Conservation (phyloP, 495 filamentous ascomycete species). For the Durotheca rogersii region DNA sequence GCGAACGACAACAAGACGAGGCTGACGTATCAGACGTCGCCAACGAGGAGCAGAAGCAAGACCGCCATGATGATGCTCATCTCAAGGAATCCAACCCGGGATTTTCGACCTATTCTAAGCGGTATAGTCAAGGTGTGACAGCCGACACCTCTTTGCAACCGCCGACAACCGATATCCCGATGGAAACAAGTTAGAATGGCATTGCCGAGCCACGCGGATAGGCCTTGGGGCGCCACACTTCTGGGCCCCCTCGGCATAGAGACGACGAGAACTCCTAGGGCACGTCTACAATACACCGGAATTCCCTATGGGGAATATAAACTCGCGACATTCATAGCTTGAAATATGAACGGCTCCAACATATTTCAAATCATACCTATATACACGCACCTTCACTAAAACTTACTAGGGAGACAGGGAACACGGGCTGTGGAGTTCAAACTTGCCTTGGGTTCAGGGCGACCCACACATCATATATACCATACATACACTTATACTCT, state of each 20-base stretch:
- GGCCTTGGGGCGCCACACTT: too few relatives aligned
- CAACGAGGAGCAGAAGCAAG: neutral
- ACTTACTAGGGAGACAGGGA: neutral
- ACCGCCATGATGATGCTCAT: neutral
- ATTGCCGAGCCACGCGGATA: too few relatives aligned
- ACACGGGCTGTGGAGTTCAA: neutral
- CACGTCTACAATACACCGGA: neutral
- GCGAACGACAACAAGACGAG: slow-evolving; percentile 1
- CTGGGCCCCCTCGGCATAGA: too few relatives aligned
- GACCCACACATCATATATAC: neutral
- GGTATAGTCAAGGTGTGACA: neutral
- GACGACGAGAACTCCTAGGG: neutral
- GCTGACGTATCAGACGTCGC: neutral
- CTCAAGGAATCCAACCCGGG: neutral
- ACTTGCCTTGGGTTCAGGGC: neutral
- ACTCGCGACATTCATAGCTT: neutral
- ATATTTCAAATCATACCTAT: too few relatives aligned
- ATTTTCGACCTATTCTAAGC: neutral
- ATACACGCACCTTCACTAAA: neutral
- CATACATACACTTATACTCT: too few relatives aligned
- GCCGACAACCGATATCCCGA: neutral
- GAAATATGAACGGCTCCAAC: neutral
- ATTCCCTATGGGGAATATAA: neutral
- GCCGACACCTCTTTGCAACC: neutral
- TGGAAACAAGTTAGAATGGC: neutral